Conservation (phyloP, 2,329 filamentous ascomycete species). For the Endothia cerciana region DNA sequence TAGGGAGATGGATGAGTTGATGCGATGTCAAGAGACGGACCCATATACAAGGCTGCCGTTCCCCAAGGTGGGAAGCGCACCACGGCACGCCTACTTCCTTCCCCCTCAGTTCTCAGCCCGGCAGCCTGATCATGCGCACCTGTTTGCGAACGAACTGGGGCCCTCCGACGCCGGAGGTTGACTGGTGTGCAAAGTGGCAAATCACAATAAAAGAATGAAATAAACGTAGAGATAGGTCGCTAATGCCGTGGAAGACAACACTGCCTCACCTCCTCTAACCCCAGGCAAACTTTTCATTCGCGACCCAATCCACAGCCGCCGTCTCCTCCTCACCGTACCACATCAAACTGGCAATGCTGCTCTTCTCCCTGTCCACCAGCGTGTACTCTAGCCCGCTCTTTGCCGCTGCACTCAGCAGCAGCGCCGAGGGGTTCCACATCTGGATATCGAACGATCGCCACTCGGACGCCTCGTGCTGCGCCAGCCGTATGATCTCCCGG, state of each 20-base stretch:
- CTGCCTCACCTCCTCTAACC: slow-evolving; percentile 49
- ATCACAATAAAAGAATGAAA: background rate
- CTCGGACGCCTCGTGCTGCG: slow-evolving; percentile 69
- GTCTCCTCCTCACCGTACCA: slow-evolving; percentile 66
- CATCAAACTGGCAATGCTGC: slow-evolving; percentile 72
- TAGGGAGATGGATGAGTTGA: background rate
- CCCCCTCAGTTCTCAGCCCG: background rate
- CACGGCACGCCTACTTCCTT: background rate
- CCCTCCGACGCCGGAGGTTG: background rate
- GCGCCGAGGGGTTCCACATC: slow-evolving; percentile 78
- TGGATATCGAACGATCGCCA: slow-evolving; percentile 75
- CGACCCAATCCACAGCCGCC: slow-evolving; percentile 69
- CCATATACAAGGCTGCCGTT: background rate
- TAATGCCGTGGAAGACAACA: background rate
- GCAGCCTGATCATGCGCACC: background rate
- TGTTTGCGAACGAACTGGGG: background rate
- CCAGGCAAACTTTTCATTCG: slow-evolving; percentile 80
- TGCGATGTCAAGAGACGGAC: background rate
- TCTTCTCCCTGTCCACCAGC: slow-evolving; percentile 60
- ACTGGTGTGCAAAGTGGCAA: background rate
- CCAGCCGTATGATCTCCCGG: slow-evolving; percentile 65
- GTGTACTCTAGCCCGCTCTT: slow-evolving; percentile 52
- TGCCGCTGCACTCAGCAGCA: slow-evolving; percentile 52
- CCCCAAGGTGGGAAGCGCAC: background rate
- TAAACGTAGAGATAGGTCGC: background rate